A percentile compares a stretch with the other conserved stretches of the same genome.
phyloP scores from a whole-genome alignment of 2,329 filamentous ascomycete genomes.

The Hypoxylon sp. region DNA sequence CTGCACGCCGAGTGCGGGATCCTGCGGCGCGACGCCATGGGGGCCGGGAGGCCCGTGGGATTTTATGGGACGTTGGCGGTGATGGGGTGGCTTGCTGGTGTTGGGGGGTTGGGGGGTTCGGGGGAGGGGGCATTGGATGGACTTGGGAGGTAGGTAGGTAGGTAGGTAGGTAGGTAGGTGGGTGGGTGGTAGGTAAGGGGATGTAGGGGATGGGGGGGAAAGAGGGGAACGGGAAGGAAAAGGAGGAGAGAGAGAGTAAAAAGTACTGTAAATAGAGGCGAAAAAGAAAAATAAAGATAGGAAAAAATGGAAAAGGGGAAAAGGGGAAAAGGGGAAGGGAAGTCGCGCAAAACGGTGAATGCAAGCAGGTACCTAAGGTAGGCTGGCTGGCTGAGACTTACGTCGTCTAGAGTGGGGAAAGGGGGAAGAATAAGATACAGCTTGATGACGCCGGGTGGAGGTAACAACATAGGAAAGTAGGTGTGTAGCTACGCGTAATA shows the following conservation, averaged over 20 bases:
- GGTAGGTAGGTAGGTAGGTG: too few species aligned
- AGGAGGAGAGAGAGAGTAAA: too few species aligned
- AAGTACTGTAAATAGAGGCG: too few species aligned
- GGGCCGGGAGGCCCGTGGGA: constrained; percentile 1
- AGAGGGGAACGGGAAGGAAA: too few species aligned
- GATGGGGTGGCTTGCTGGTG: constrained; percentile 14
- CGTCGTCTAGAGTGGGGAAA: neutral
- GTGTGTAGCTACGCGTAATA: neutral
- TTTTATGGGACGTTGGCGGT: constrained; percentile 11
- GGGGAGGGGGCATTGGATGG: neutral
- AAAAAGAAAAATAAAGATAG: too few species aligned
- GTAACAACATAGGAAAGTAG: neutral
- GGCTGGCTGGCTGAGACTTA: neutral
- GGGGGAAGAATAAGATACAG: neutral
- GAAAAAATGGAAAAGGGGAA: neutral
- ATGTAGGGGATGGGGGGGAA: too few species aligned
- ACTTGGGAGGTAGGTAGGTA: too few species aligned
- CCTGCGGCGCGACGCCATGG: constrained; percentile 5
- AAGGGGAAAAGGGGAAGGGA: neutral
- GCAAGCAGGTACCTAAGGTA: neutral
- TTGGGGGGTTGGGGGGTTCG: constrained; percentile 3
- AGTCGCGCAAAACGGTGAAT: neutral
- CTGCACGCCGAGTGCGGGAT: constrained; percentile 28
- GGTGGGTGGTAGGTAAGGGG: too few species aligned
- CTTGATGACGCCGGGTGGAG: neutral